Percentiles rank a stretch among this genome's conserved stretches.
Evolutionary conservation across 345 rosid species (phyloP).

Genomic region (Gynandropsis gynandra): DNA sequence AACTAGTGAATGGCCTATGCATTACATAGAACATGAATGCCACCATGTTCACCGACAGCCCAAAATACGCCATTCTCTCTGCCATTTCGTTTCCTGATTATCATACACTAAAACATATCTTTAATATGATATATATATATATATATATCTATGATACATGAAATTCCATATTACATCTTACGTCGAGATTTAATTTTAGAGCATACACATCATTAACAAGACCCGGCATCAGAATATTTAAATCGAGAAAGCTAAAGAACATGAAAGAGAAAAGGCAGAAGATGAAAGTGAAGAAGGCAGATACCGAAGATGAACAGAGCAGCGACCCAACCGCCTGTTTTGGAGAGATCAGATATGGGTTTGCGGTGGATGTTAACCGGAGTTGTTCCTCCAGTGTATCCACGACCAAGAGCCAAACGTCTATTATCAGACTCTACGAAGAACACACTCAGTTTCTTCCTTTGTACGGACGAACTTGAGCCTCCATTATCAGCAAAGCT

Average conservation of each 20-base stretch:
- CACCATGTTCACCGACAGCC: slow-evolving; percentile 92
- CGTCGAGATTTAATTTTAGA: no score
- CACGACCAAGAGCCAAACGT: slow-evolving; percentile 68
- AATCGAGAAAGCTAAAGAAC: no score
- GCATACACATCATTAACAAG: no score
- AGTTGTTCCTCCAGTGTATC: slow-evolving; percentile 76
- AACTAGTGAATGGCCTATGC: slow-evolving; percentile 74
- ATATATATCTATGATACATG: no score
- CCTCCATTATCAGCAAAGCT: slow-evolving; percentile 18
- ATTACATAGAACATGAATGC: slow-evolving; percentile 83
- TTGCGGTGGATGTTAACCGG: slow-evolving; percentile 78
- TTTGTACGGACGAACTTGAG: slow-evolving; percentile 27
- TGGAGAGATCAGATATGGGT: slow-evolving; percentile 71
- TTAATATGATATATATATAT: no score
- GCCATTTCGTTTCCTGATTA: slow-evolving; percentile 97
- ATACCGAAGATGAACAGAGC: slow-evolving; percentile 87
- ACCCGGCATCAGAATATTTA: no score
- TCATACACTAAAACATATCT: no score
- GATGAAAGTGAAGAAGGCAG: neutral
- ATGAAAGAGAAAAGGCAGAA: neutral
- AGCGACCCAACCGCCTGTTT: slow-evolving; percentile 89
- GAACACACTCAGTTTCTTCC: slow-evolving; percentile 59
- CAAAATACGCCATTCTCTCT: slow-evolving; percentile 92
- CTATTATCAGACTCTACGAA: slow-evolving; percentile 81
- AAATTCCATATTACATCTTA: no score